These are phyloP conservation scores for Aspergillus carlsbadensis DNA, from an alignment of 495 filamentous ascomycete genomes.

Conservation along the genomic window DNA sequence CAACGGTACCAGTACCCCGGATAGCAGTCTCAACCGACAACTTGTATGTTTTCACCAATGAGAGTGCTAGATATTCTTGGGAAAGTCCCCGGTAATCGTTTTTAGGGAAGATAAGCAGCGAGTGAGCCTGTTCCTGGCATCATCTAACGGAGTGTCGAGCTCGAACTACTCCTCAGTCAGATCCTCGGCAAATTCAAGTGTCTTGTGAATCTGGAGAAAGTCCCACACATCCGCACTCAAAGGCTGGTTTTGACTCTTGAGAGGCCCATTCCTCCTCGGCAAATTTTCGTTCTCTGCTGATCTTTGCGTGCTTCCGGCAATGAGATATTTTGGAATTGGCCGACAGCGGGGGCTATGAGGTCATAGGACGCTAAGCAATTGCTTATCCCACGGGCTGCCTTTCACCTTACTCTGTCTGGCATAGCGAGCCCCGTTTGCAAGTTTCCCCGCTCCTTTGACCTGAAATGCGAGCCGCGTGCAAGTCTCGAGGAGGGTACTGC, in stretches of 20 bases:
- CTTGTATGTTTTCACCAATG: too few species aligned
- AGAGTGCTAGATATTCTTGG: too few species aligned
- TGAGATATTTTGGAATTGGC: too few species aligned
- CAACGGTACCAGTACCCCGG: neutral
- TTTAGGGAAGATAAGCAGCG: neutral
- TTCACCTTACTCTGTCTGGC: neutral
- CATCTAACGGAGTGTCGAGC: neutral
- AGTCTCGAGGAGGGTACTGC: too few species aligned
- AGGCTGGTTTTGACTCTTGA: neutral
- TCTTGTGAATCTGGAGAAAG: too few species aligned
- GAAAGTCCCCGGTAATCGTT: neutral
- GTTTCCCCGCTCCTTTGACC: slow-evolving; percentile 2
- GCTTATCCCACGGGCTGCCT: neutral
- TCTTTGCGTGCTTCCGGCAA: too few species aligned
- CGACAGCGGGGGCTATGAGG: neutral
- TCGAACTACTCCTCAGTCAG: neutral
- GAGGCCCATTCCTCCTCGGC: slow-evolving; percentile 1
- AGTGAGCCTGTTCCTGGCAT: neutral
- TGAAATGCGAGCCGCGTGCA: neutral
- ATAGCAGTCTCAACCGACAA: neutral
- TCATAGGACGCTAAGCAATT: slow-evolving; percentile 1
- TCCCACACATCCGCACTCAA: neutral
- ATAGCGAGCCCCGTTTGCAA: neutral
- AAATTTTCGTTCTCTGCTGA: neutral
- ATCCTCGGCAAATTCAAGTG: slow-evolving; percentile 1